phyloP scores from a whole-genome alignment of 2,329 filamentous ascomycete species.

The Ceratocystis eucalypticola region DNA sequence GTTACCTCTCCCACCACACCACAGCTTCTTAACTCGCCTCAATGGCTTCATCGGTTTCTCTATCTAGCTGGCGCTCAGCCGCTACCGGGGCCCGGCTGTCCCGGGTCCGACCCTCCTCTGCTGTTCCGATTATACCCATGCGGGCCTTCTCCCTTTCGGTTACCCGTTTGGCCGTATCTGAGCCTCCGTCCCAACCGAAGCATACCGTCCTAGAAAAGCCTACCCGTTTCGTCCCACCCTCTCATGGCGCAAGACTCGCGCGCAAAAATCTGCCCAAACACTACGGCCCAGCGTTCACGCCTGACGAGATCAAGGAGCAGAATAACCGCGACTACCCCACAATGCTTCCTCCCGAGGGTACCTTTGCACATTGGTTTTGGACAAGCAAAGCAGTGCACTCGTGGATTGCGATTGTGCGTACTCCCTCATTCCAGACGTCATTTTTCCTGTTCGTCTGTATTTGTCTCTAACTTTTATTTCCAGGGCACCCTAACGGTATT shows the following conservation, averaged over 20 bases:
- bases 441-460: neutral
- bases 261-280: conserved; percentile 45
- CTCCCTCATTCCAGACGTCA: neutral
- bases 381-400: conserved; percentile 64
- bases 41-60: neutral
- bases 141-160: neutral
- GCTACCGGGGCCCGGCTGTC: neutral
- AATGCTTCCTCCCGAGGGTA: conserved; percentile 73
- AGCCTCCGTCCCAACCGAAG: conserved; percentile 30
- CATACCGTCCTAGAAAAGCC: conserved; percentile 71
- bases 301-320: conserved; percentile 53
- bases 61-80: conserved; percentile 4
- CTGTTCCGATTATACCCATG: neutral
- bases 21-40: neutral
- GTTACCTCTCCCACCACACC: neutral
- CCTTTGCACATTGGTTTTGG: conserved; percentile 73
- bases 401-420: conserved; percentile 65
- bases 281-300: conserved; percentile 60
- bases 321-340: conserved; percentile 66
- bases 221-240: conserved; percentile 79
- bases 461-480: conserved; percentile 5
- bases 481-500: conserved; percentile 55
- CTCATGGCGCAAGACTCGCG: conserved; percentile 60
- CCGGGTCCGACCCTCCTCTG: neutral
- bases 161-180: neutral